Conservation (phyloP, 176 grass and related monocot genomes). For the Thalia dealbata region DNA sequence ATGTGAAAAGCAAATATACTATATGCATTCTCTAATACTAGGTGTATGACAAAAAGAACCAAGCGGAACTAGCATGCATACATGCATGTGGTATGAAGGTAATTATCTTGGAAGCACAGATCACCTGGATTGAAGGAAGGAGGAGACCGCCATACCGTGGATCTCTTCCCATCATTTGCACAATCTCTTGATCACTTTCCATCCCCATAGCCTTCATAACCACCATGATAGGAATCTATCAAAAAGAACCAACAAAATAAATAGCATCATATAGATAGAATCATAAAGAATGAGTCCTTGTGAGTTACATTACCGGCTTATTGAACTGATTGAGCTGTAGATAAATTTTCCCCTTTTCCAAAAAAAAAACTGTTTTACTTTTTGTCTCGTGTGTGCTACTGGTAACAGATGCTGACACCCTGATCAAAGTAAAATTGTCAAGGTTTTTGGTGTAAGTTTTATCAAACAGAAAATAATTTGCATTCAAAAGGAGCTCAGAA, state of each 20-base stretch:
- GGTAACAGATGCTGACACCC: conserved; percentile 86
- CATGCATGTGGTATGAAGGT: neutral
- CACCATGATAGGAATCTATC: conserved; percentile 91
- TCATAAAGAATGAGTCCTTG: conserved; percentile 5
- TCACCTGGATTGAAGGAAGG: conserved; percentile 81
- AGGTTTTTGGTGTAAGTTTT: neutral
- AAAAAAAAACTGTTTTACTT: conserved; percentile 81
- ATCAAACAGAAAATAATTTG: neutral
- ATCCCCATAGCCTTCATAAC: conserved; percentile 99
- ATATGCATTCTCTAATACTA: neutral
- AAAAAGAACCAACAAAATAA: conserved; percentile 19
- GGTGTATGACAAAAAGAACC: neutral
- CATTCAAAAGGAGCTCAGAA: neutral
- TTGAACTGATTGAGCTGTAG: conserved; percentile 82
- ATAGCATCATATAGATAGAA: neutral
- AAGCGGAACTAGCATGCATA: neutral
- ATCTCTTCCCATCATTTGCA: conserved; percentile 93
- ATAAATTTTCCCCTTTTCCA: conserved; percentile 89
- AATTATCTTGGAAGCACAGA: neutral
- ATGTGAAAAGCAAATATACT: neutral
- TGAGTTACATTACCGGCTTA: conserved; percentile 48
- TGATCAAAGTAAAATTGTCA: conserved; percentile 31
- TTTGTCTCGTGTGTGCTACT: conserved; percentile 95
- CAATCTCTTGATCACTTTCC: conserved; percentile 91
- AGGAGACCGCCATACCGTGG: conserved; percentile 67